Percentiles rank a stretch among this genome's conserved stretches.
These are phyloP conservation scores for Vaccinium myrtillus DNA, from an alignment of 148 eudicot species.

Conservation along the genomic window DNA sequence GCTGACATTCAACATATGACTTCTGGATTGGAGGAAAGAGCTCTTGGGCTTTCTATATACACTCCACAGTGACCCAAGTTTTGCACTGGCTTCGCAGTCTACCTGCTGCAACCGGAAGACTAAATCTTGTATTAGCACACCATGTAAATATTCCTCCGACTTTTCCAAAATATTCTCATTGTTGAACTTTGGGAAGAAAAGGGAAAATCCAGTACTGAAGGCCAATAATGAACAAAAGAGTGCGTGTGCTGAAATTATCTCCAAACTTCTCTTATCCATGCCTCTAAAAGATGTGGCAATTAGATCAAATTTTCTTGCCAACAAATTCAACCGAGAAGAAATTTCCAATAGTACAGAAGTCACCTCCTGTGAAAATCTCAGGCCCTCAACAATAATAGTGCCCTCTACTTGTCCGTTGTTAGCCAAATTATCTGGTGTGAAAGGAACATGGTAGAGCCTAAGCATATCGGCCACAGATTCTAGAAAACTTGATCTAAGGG, in stretches of 20 bases:
- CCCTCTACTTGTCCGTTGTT: constrained; percentile 17
- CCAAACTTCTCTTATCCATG: constrained; percentile 56
- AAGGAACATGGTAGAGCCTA: constrained; percentile 31
- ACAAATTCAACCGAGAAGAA: constrained; percentile 45
- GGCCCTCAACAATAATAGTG: constrained; percentile 9
- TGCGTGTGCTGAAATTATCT: constrained; percentile 50
- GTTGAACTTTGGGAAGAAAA: constrained; percentile 27
- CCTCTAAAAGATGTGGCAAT: constrained; percentile 59
- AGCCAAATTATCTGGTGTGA: constrained; percentile 16
- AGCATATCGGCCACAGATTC: constrained; percentile 46
- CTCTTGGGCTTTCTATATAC: constrained; percentile 32
- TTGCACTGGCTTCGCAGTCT: constrained; percentile 49
- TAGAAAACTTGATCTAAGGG: constrained; percentile 55
- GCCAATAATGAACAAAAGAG: constrained; percentile 70
- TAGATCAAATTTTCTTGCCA: constrained; percentile 64
- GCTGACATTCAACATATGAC: constrained; percentile 28
- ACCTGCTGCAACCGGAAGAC: constrained; percentile 44
- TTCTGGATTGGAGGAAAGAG: constrained; percentile 28
- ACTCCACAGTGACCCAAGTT: constrained; percentile 47
- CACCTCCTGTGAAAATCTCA: constrained; percentile 15
- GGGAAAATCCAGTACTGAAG: constrained; percentile 52
- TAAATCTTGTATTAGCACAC: constrained; percentile 49
- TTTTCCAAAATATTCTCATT: constrained; percentile 22
- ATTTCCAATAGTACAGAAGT: constrained; percentile 32
- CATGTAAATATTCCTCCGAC: constrained; percentile 36